phyloP scores from a whole-genome alignment of 164 flowering plant species.

The Hamamelis virginiana region DNA sequence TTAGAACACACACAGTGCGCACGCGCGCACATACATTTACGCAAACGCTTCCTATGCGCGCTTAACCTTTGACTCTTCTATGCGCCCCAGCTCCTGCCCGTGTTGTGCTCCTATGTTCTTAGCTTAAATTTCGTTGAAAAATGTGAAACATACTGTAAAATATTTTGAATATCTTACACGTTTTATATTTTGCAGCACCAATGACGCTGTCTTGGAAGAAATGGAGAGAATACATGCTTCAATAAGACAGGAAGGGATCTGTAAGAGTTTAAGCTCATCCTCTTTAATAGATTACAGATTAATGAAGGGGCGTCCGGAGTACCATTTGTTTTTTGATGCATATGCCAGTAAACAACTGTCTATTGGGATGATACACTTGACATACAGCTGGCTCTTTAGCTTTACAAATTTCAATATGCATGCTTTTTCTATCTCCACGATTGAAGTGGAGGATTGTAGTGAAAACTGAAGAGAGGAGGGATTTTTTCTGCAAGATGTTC shows the following conservation, averaged over 20 bases:
- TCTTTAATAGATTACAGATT: not conserved
- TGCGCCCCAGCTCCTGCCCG: too few species aligned
- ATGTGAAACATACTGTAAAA: not conserved
- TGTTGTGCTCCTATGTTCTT: too few species aligned
- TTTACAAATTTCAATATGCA: too few species aligned
- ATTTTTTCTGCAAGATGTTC: not conserved
- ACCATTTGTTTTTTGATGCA: too few species aligned
- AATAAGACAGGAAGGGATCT: conserved; percentile 40
- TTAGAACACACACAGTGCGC: too few species aligned
- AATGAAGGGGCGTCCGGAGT: not conserved
- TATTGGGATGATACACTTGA: not conserved
- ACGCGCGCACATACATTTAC: too few species aligned
- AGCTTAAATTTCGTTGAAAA: not conserved
- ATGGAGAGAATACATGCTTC: conserved; percentile 72
- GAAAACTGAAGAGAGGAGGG: too few species aligned
- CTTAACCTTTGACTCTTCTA: too few species aligned
- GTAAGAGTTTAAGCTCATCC: conserved; percentile 14
- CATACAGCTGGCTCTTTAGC: too few species aligned
- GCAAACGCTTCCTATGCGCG: too few species aligned
- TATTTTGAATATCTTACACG: not conserved
- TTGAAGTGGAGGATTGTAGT: too few species aligned
- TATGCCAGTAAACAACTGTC: not conserved
- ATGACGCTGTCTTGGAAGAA: conserved; percentile 79
- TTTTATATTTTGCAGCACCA: conserved; percentile 51
- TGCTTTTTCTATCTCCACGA: too few species aligned